A percentile compares a stretch with the other conserved stretches of the same genome.
phyloP scores from a whole-genome alignment of 75 land plant genomes.

The Pinus tabuliformis region DNA sequence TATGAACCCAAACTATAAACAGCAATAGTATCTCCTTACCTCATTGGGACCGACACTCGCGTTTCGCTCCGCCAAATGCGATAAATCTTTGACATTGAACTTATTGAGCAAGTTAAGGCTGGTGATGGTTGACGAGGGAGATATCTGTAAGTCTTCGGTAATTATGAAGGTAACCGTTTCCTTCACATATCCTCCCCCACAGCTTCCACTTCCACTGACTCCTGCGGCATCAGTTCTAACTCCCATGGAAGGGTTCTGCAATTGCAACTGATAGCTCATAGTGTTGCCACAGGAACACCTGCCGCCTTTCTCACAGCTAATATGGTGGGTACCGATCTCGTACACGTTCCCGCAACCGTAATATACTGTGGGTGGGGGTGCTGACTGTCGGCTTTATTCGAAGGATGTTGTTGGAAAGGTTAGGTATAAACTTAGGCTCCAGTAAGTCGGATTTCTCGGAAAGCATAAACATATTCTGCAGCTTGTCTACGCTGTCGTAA shows the following conservation, averaged over 20 bases:
- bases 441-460: neutral
- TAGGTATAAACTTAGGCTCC: no score
- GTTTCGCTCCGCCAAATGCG: slow-evolving; percentile 20
- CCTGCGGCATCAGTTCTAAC: neutral
- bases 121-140: slow-evolving; percentile 36
- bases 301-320: neutral
- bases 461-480: neutral
- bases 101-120: slow-evolving; percentile 30
- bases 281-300: neutral
- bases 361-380: neutral
- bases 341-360: no score
- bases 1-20: no score
- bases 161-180: slow-evolving; percentile 42
- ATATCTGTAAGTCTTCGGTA: slow-evolving; percentile 37
- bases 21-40: neutral
- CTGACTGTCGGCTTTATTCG: neutral
- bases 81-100: slow-evolving; percentile 25
- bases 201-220: neutral
- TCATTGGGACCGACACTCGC: slow-evolving; percentile 15
- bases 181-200: slow-evolving; percentile 31
- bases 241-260: no score
- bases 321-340: neutral
- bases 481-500: neutral
- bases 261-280: neutral
- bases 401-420: neutral